These are phyloP conservation scores for Fusarium hainanense DNA, from an alignment of 2,329 filamentous ascomycete genomes.

Conservation along the genomic window DNA sequence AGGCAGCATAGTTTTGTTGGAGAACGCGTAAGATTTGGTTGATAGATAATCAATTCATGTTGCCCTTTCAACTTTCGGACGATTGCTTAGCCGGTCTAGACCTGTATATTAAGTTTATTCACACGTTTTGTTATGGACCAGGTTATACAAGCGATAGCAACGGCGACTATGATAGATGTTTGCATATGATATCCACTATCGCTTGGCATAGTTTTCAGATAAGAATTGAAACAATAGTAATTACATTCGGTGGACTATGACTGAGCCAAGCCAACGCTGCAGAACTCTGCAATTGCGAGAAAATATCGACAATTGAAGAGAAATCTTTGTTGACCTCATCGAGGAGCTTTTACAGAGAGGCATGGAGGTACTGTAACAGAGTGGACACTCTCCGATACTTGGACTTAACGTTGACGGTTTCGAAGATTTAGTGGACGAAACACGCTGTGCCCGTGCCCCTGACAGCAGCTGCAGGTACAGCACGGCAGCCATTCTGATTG, in stretches of 20 bases:
- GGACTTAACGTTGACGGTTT: constrained; percentile 32
- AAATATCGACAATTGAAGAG: constrained; percentile 4
- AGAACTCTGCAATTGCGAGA: not conserved
- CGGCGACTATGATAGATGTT: not conserved
- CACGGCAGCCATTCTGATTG: constrained; percentile 27
- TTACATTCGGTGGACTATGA: not conserved
- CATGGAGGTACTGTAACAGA: constrained; percentile 17
- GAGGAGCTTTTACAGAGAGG: not conserved
- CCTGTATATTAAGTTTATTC: not conserved
- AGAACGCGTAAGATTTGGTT: not conserved
- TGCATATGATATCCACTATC: not conserved
- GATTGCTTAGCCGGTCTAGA: not conserved
- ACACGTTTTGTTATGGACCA: not conserved
- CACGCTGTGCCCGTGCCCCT: constrained; percentile 36
- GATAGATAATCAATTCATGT: constrained; percentile 1
- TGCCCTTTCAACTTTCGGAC: not conserved
- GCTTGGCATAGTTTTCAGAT: constrained; percentile 11
- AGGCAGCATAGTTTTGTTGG: not conserved
- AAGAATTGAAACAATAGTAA: constrained; percentile 12
- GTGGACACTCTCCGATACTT: constrained; percentile 30
- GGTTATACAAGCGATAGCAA: constrained; percentile 4
- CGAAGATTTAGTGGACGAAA: constrained; percentile 42
- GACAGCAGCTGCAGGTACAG: constrained; percentile 20
- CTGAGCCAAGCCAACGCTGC: not conserved
- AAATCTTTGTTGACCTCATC: not conserved